These are phyloP conservation scores for Angomonas deanei DNA, from an alignment of 208 protist genomes.

Conservation along the genomic window DNA sequence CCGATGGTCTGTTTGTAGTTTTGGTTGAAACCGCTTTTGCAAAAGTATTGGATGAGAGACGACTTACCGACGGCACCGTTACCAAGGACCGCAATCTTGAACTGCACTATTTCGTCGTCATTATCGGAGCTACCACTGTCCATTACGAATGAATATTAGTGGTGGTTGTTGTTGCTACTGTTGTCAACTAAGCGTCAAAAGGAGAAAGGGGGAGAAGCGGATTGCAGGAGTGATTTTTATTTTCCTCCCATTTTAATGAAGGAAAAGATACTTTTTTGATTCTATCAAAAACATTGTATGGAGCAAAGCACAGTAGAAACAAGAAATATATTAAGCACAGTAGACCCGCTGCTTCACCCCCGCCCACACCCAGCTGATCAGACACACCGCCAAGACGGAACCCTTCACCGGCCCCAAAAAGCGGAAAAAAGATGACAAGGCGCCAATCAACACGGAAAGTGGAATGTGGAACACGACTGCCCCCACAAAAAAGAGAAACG, in stretches of 20 bases:
- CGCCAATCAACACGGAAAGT: conserved; percentile 35
- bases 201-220: no score
- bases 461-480: conserved; percentile 46
- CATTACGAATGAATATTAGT: conserved; percentile 24
- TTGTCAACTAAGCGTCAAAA: neutral
- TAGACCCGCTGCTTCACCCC: conserved; percentile 2
- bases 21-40: conserved; percentile 69
- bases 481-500: conserved; percentile 20
- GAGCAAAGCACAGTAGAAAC: no score
- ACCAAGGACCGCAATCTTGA: conserved; percentile 75
- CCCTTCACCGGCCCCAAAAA: conserved; percentile 49
- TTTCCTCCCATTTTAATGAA: no score
- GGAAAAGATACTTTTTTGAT: no score
- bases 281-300: no score
- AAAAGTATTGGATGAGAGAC: conserved; percentile 87
- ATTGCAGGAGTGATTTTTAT: no score
- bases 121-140: conserved; percentile 65
- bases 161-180: neutral
- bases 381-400: conserved; percentile 18
- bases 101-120: conserved; percentile 33
- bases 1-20: conserved; percentile 96
- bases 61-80: conserved; percentile 92
- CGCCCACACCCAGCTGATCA: conserved; percentile 26
- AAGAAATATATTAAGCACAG: neutral
- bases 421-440: conserved; percentile 43